A percentile compares a stretch with the other conserved stretches of the same genome.
phyloP scores from a whole-genome alignment of 192 early-diverging fungal genomes.

The Borealophlyctis nickersoniae region DNA sequence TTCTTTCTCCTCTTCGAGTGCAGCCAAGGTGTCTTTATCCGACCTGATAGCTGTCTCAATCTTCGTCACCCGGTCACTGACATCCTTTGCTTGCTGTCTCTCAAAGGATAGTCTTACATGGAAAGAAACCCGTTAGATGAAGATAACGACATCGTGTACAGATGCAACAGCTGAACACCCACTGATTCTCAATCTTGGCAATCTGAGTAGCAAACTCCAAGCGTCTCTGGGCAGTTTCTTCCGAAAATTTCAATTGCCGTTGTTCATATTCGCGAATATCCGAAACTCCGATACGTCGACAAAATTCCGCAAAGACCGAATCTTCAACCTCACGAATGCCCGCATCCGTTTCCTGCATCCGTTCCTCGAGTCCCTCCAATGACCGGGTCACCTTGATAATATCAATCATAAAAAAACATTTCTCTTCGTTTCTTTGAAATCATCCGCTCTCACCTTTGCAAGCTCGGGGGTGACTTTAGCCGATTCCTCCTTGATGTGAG shows the following conservation, averaged over 20 bases:
- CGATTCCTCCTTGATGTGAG: slow-evolving; percentile 29
- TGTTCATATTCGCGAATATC: slow-evolving; percentile 89
- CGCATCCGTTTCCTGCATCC: slow-evolving; percentile 47
- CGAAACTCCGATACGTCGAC: slow-evolving; percentile 63
- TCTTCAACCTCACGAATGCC: slow-evolving; percentile 52
- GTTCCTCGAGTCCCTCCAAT: slow-evolving; percentile 34
- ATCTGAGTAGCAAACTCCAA: slow-evolving; percentile 73
- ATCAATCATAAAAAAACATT: background rate
- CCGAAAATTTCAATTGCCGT: slow-evolving; percentile 61
- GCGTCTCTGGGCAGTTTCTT: slow-evolving; percentile 71
- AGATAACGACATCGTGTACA: background rate
- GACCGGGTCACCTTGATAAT: background rate
- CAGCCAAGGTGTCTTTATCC: slow-evolving; percentile 21
- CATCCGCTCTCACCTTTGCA: background rate
- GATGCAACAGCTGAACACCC: slow-evolving; percentile 26
- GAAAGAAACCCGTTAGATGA: background rate
- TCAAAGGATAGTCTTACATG: slow-evolving; percentile 62
- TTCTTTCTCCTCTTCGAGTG: slow-evolving; percentile 32
- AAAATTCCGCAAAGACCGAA: slow-evolving; percentile 78
- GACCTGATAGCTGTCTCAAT: slow-evolving; percentile 46
- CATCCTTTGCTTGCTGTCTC: slow-evolving; percentile 61
- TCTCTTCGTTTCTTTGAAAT: too few species aligned
- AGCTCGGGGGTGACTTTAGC: background rate
- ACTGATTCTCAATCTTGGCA: slow-evolving; percentile 77
- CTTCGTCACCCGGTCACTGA: slow-evolving; percentile 56